Conservation (phyloP, 2,329 filamentous ascomycete genomes). For the Monilinia vaccinii-corymbosi region DNA sequence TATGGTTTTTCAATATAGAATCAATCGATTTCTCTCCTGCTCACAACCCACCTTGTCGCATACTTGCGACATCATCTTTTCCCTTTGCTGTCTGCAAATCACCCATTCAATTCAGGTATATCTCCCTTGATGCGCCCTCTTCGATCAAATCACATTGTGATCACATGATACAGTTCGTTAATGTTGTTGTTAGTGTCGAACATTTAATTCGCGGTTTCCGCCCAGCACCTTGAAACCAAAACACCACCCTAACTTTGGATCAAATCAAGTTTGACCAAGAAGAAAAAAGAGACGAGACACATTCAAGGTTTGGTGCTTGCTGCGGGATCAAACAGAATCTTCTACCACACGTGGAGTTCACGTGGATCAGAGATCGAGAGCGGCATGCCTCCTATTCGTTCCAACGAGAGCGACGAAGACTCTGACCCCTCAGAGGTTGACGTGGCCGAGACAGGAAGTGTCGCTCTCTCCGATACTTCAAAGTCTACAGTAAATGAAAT, state of each 20-base stretch:
- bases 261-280: background rate
- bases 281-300: background rate
- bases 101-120: background rate
- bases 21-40: background rate
- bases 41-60: background rate
- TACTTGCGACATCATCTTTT: background rate
- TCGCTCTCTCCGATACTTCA: background rate
- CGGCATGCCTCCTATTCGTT: background rate
- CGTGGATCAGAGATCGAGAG: background rate
- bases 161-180: constrained; percentile 1
- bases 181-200: background rate
- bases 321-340: background rate
- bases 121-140: background rate
- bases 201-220: background rate
- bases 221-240: background rate
- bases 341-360: background rate
- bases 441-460: background rate
- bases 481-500: background rate
- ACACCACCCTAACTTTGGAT: background rate
- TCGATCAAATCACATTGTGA: background rate
- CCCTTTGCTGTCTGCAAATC: background rate
- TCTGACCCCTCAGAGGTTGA: background rate
- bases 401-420: background rate
- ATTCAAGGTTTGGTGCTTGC: background rate
- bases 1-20: background rate